Conservation (phyloP, 2,329 filamentous ascomycete genomes). For the Pseudopithomyces chartarum region DNA sequence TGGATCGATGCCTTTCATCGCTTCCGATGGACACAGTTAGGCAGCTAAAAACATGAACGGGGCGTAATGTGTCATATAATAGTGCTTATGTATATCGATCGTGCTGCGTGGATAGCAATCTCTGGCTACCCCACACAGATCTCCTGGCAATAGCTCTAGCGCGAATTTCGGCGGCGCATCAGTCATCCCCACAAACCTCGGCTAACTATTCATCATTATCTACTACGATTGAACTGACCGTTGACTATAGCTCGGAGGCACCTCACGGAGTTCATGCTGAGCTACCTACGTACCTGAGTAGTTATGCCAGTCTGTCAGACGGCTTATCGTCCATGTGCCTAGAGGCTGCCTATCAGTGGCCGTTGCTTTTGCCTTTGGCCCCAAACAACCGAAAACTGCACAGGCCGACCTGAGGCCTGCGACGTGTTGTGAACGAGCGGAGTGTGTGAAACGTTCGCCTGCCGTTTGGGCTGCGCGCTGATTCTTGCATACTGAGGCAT, state of each 20-base stretch:
- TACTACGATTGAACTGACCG: too few species aligned
- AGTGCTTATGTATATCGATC: too few species aligned
- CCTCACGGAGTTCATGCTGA: neutral
- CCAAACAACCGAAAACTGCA: slow-evolving; percentile 4
- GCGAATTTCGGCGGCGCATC: neutral
- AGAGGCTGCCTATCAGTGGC: neutral
- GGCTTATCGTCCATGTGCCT: neutral
- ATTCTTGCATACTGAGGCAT: neutral
- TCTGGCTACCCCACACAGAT: neutral
- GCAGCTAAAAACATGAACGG: too few species aligned
- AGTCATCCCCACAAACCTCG: neutral
- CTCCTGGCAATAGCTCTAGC: neutral
- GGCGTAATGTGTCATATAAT: too few species aligned
- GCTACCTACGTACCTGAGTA: too few species aligned
- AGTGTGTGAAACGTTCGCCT: slow-evolving; percentile 5
- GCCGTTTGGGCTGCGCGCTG: neutral
- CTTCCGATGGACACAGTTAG: neutral
- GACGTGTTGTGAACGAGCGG: neutral
- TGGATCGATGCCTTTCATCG: neutral
- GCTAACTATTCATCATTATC: neutral
- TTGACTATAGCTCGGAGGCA: too few species aligned
- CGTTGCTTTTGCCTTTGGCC: neutral
- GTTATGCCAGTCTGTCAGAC: neutral
- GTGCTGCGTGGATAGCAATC: neutral
- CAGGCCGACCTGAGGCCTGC: slow-evolving; percentile 2